Percentiles rank a stretch among this genome's conserved stretches.
phyloP scores from a whole-genome alignment of 2,329 filamentous ascomycete genomes.

The Madurella fahalii region DNA sequence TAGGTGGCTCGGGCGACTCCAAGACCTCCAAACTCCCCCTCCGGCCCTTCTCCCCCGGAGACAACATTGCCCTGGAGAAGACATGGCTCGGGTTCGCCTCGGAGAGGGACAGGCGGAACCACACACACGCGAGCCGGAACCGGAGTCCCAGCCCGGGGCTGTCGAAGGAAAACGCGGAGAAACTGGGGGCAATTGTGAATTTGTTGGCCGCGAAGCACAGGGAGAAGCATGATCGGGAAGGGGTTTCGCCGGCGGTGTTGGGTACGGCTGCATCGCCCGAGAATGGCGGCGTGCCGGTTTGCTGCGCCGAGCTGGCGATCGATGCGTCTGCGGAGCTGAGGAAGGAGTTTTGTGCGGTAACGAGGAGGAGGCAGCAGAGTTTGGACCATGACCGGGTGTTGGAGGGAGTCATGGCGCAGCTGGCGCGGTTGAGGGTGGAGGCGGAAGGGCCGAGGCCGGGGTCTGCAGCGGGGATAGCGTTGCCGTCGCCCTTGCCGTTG shows the following conservation, averaged over 20 bases:
- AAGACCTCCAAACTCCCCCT: conserved; percentile 57
- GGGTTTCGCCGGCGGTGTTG: conserved; percentile 18
- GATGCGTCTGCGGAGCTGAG: conserved; percentile 48
- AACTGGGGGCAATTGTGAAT: conserved; percentile 38
- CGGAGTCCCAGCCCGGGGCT: conserved; percentile 32
- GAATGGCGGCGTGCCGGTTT: conserved; percentile 32
- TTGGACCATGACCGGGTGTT: conserved; percentile 44
- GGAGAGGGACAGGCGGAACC: conserved; percentile 44
- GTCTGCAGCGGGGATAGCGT: background rate
- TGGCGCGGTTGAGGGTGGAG: conserved; percentile 13
- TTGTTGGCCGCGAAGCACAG: conserved; percentile 44
- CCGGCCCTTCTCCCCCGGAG: conserved; percentile 72
- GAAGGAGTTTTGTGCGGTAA: conserved; percentile 47
- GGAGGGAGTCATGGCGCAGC: conserved; percentile 41
- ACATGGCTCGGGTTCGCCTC: conserved; percentile 65
- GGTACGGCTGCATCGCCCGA: background rate
- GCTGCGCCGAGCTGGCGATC: conserved; percentile 45
- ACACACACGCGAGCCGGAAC: conserved; percentile 37
- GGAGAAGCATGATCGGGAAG: conserved; percentile 42
- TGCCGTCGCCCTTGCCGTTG: background rate
- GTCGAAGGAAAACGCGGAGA: conserved; percentile 35
- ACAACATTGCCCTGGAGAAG: conserved; percentile 75
- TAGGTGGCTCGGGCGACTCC: conserved; percentile 48
- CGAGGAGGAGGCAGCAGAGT: conserved; percentile 37
- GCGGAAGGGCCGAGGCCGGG: background rate